Evolutionary conservation across 306 rosid species (phyloP).

Genomic region (Calophaca sinica): DNA sequence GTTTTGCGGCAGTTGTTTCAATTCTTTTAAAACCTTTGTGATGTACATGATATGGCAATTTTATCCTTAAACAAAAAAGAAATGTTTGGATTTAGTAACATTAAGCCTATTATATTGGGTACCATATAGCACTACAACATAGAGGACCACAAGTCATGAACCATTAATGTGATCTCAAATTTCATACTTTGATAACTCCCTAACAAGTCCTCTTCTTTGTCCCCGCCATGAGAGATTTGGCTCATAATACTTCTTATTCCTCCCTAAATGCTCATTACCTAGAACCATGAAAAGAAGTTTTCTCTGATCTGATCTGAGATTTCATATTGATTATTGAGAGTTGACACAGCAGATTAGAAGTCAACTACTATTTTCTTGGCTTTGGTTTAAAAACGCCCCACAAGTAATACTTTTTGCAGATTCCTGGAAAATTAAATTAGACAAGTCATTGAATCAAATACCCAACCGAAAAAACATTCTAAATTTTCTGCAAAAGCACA

Average conservation of each 20-base stretch:
- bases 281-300: neutral
- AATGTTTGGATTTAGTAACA: neutral
- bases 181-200: neutral
- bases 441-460: slow-evolving; percentile 15
- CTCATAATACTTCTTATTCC: neutral
- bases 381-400: slow-evolving; percentile 49
- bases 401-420: slow-evolving; percentile 41
- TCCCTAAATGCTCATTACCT: neutral
- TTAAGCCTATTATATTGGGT: neutral
- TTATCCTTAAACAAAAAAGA: neutral
- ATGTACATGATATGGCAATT: neutral
- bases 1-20: too few relatives aligned
- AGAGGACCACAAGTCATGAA: neutral
- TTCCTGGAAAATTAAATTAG: slow-evolving; percentile 43
- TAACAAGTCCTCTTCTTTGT: neutral
- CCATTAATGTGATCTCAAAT: neutral
- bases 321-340: neutral
- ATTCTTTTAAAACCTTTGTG: neutral
- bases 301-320: neutral
- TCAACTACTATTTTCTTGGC: neutral
- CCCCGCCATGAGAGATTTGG: neutral
- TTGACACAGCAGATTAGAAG: slow-evolving; percentile 3
- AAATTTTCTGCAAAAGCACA: slow-evolving; percentile 1
- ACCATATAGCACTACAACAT: neutral
- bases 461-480: neutral